Evolutionary conservation across 1,284 basidiomycete species (phyloP).

Genomic region (Ganoderma resinaceum): DNA sequence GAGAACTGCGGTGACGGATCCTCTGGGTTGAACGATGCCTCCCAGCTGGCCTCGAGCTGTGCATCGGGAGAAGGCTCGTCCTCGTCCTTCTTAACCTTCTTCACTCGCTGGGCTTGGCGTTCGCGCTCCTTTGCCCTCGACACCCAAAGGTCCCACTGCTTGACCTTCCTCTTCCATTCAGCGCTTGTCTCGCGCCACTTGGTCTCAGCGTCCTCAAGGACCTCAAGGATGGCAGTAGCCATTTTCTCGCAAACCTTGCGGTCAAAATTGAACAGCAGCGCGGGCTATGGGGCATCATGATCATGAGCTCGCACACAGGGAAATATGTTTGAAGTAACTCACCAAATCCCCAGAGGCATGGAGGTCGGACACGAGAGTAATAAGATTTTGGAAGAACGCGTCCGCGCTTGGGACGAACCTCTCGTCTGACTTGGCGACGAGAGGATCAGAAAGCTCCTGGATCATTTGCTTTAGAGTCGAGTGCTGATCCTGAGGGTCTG

Average conservation of each 20-base stretch:
- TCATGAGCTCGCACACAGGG: too few species aligned
- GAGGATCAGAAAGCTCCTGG: conserved; percentile 48
- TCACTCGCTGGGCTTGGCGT: conserved; percentile 45
- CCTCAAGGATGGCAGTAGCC: conserved; percentile 46
- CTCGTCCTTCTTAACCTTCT: conserved; percentile 49
- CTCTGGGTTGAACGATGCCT: conserved; percentile 61
- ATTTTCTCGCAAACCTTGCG: conserved; percentile 64
- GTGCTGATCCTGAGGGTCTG: conserved; percentile 43
- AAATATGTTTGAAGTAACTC: conserved; percentile 31
- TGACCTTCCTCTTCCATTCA: conserved; percentile 59
- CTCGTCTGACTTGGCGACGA: conserved; percentile 37
- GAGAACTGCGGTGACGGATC: conserved; percentile 67
- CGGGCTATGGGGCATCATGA: conserved; percentile 46
- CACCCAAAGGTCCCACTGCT: conserved; percentile 60
- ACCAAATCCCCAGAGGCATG: conserved; percentile 59
- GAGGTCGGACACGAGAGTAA: conserved; percentile 62
- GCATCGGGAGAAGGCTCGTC: conserved; percentile 33
- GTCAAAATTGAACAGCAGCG: conserved; percentile 72
- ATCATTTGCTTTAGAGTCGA: conserved; percentile 51
- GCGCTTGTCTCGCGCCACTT: conserved; percentile 55
- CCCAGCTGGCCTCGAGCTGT: conserved; percentile 48
- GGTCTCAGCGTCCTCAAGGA: conserved; percentile 51
- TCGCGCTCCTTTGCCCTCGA: conserved; percentile 52
- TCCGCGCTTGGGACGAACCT: conserved; percentile 41
- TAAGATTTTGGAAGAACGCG: conserved; percentile 50